Evolutionary conservation across 2,329 filamentous ascomycete species (phyloP).

Genomic region (Verticillium klebahnii): DNA sequence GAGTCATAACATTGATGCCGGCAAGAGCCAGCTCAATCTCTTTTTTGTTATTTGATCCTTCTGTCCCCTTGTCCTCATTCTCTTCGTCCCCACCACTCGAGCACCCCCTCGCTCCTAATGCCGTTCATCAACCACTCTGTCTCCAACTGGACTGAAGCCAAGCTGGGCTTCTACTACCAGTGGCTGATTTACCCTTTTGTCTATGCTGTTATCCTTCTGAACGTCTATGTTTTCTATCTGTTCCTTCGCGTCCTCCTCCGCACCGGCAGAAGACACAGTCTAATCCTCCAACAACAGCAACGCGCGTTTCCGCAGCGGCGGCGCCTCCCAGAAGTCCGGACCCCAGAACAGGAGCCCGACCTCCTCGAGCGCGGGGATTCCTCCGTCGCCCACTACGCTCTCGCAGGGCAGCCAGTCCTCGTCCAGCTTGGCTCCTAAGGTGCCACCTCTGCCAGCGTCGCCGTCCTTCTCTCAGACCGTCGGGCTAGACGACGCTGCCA

Average conservation of each 20-base stretch:
- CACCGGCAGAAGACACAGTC: constrained; percentile 4
- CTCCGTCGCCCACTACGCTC: constrained; percentile 39
- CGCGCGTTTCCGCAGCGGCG: constrained; percentile 54
- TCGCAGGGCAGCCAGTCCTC: constrained; percentile 48
- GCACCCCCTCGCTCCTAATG: no score
- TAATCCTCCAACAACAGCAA: constrained; percentile 35
- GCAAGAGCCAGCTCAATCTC: no score
- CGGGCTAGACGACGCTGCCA: constrained; percentile 59
- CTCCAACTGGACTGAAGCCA: not conserved
- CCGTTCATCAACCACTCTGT: no score
- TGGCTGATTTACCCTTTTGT: not conserved
- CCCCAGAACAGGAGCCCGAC: constrained; percentile 49
- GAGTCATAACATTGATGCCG: no score
- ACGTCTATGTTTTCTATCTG: not conserved
- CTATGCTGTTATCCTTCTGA: not conserved
- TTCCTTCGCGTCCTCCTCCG: not conserved
- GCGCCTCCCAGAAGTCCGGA: constrained; percentile 34
- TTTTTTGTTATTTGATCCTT: no score
- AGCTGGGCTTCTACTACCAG: not conserved
- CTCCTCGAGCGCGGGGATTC: constrained; percentile 39
- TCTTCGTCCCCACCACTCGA: no score
- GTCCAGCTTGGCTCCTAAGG: constrained; percentile 48
- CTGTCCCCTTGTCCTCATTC: no score
- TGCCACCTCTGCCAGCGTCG: constrained; percentile 58
- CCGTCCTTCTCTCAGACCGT: constrained; percentile 63